Base-by-base conservation (phyloP, 306 rosid species). In the Begonia peltatifolia region DNA sequence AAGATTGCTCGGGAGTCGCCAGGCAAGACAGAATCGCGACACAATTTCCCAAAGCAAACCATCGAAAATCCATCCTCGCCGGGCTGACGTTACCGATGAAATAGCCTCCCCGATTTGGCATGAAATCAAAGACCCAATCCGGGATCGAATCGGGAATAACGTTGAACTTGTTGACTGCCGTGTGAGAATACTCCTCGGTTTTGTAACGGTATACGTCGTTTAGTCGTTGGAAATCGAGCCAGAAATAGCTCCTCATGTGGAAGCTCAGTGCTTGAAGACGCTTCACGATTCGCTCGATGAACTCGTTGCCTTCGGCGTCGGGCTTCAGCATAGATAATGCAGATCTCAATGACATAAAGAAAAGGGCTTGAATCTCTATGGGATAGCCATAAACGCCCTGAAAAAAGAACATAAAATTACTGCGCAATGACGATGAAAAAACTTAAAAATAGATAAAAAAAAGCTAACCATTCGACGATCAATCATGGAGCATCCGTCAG, bases 121-220 rank as follows among this genome's bases (percentile, higher is more conserved):
- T 82, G 66, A 87, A 87, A 41, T 87, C 95, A 71, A 87, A 87
- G 47, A 87, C 73, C 95, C 95, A 87, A 0, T 87, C 84, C 25
- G 95, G 95, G 76, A 87, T 87, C 17, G 95, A 87, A 63, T 87
- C 95, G 58, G 95, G 95, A 71, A 87, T 87, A 60, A 87, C 95
- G 47, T 87, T 87, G 68, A 87, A 87, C 80, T 87, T 87, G 66
- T 87, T 87, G 64, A 87, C 95, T 16, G 95, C 95, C 53, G 95
- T 87, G 64, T 87, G 95, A 9, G 95, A 87, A 65, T 87, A 87
- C 64, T 87, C 95, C 77, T 87, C 95, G 0, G 95, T 87, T 83
- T 87, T 87, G 51, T 87, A 87, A 55, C 93, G 93, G 63, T 87
- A 87, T 54, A 87, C 82, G 73, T 77, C 95, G 71, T 87, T 87